phyloP scores from a whole-genome alignment of 202 grass and related monocot genomes.

The Eragrostis tef region DNA sequence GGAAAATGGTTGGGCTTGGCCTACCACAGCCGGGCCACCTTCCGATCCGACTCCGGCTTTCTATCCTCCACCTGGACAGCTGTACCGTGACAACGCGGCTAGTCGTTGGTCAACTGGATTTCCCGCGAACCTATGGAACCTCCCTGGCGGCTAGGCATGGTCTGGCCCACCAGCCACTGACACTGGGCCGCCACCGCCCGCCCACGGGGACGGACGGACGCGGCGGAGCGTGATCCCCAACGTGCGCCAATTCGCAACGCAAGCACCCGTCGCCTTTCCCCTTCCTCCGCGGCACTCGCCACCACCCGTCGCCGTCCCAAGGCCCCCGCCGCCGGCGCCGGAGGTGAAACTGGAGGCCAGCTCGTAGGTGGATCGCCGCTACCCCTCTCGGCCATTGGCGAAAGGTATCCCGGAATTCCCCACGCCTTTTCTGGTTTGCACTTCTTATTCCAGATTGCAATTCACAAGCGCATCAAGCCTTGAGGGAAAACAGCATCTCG shows the following conservation, averaged over 20 bases:
- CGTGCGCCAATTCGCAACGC: constrained; percentile 36
- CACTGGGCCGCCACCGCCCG: constrained; percentile 20
- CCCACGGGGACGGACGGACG: neutral
- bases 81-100: neutral
- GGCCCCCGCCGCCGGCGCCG: neutral
- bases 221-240: neutral
- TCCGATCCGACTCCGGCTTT: no score
- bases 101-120: neutral
- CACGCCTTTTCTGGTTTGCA: neutral
- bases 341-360: neutral
- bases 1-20: no score
- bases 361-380: neutral
- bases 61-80: neutral
- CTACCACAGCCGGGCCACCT: no score
- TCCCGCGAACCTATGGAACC: neutral
- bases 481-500: neutral
- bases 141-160: neutral
- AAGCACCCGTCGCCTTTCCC: neutral
- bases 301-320: neutral
- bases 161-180: constrained; percentile 11
- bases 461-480: neutral
- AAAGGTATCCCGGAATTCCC: constrained; percentile 4
- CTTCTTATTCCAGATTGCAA: neutral
- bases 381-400: neutral
- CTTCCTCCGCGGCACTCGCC: constrained; percentile 9